phyloP scores from a whole-genome alignment of 176 grass and related monocot species.

The Oryza rufipogon region DNA sequence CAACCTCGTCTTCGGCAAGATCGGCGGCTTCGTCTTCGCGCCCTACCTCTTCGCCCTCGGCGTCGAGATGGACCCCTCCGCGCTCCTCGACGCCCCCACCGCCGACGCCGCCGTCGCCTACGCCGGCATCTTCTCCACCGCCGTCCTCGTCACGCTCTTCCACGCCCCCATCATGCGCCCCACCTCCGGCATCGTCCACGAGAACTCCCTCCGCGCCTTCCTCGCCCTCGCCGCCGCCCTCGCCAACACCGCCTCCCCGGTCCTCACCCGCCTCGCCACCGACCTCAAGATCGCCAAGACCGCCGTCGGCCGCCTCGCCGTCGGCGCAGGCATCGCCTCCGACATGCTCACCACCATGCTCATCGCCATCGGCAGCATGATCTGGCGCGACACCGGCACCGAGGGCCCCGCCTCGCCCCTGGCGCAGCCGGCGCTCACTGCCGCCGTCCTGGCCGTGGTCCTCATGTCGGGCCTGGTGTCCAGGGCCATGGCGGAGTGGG shows the following conservation, averaged over 20 bases:
- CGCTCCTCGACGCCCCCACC: slow-evolving; percentile 47
- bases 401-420: background rate
- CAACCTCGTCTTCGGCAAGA: slow-evolving; percentile 57
- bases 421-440: slow-evolving; percentile 36
- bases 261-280: slow-evolving; percentile 70
- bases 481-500: slow-evolving; percentile 54
- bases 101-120: slow-evolving; percentile 57
- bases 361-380: slow-evolving; percentile 56
- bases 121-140: slow-evolving; percentile 64
- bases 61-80: slow-evolving; percentile 76
- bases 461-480: slow-evolving; percentile 46
- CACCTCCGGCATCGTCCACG: slow-evolving; percentile 41
- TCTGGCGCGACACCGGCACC: slow-evolving; percentile 53
- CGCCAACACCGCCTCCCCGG: slow-evolving; percentile 57
- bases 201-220: slow-evolving; percentile 48
- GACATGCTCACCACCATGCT: slow-evolving; percentile 71
- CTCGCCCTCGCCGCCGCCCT: slow-evolving; percentile 55
- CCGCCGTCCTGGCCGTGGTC: slow-evolving; percentile 31
- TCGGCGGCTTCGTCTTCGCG: slow-evolving; percentile 56
- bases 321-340: slow-evolving; percentile 62
- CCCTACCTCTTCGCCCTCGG: slow-evolving; percentile 76
- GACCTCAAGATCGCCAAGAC: slow-evolving; percentile 87
- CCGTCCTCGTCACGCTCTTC: slow-evolving; percentile 46
- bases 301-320: slow-evolving; percentile 55
- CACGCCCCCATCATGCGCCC: slow-evolving; percentile 46